phyloP scores from a whole-genome alignment of 2,329 filamentous ascomycete species.

The Ilyonectria sp. region DNA sequence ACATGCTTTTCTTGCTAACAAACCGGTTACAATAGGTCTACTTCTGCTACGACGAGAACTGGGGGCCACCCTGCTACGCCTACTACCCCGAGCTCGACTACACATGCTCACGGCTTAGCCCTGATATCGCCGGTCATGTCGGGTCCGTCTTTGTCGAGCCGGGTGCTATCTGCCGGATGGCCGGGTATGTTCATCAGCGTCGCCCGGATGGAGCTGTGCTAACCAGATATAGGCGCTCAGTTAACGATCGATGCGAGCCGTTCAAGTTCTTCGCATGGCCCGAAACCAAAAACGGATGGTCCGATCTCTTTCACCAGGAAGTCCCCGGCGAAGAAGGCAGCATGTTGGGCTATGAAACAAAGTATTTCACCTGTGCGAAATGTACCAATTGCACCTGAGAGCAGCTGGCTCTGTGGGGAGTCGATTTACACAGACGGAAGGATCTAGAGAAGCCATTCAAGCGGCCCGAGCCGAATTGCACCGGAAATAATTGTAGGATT shows the following conservation, averaged over 20 bases:
- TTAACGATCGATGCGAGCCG: constrained; percentile 29
- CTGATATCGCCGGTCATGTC: constrained; percentile 40
- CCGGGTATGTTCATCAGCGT: constrained; percentile 34
- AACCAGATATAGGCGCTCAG: constrained; percentile 32
- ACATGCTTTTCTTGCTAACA: constrained; percentile 19
- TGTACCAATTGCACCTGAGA: constrained; percentile 43
- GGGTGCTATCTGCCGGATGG: constrained; percentile 44
- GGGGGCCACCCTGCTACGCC: constrained; percentile 43
- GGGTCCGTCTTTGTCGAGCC: constrained; percentile 46
- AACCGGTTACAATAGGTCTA: constrained; percentile 39
- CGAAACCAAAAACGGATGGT: constrained; percentile 42
- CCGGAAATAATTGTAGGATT: neutral
- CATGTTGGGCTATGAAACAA: constrained; percentile 38
- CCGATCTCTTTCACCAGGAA: constrained; percentile 39
- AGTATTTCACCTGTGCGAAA: constrained; percentile 46
- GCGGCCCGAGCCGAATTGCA: neutral
- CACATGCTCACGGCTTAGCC: constrained; percentile 40
- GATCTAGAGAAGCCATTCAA: neutral
- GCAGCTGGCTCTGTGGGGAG: neutral
- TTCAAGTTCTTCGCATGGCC: constrained; percentile 46
- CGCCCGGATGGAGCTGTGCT: constrained; percentile 1
- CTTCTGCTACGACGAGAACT: constrained; percentile 47
- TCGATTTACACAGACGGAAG: neutral
- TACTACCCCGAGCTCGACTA: constrained; percentile 45
- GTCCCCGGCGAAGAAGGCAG: constrained; percentile 27